Base-by-base conservation (phyloP, 2,329 filamentous ascomycete species). In the Dactylellina sp. region DNA sequence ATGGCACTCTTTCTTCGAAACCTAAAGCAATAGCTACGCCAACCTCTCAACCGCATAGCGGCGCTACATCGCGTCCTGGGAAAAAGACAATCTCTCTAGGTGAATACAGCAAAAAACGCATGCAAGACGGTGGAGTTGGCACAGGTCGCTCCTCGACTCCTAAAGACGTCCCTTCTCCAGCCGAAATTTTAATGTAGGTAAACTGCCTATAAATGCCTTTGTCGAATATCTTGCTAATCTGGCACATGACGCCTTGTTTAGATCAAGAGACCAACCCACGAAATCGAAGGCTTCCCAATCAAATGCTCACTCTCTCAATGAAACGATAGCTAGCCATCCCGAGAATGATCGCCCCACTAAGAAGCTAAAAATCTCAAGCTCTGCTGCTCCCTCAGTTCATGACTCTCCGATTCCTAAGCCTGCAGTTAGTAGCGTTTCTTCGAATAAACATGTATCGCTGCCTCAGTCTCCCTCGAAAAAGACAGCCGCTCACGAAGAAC, bases 61-160 rank as follows among this genome's bases (percentile, higher is more conserved):
- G 18, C 9, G 7, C 53, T 3, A 46, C 55, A 7, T 60, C 68
- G 40, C 60, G 68, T 50, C 20, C 60, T 37, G 71, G 71, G 7
- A 75, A 68, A 47, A 75, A 75, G 42, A 59, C 60, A 12, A 57
- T 75, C n/a, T 62, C 71, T 7, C 20, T 75, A 4, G 62, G 60
- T 32, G 71, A 64, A 53, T 75, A 75, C 49, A 71, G 59, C 50
- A 75, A 75, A 42, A 63, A 63, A 42, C 52, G 60, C 18, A 65
- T 65, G 68, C 68, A 72, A 44, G 68, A 72, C 46, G 52, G 52
- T 22, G 62, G 52, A 50, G 7, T 52, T 56, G 32, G 40, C 32
- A 14, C 42, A 16, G 62, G 52, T 14, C 68, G 53, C 47, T 55
- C 64, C 7, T 63, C 59, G 22, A 72, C 68, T 0, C 60, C 68